Conservation (phyloP, 805 yeast genomes). For the Candida manassasensis region DNA sequence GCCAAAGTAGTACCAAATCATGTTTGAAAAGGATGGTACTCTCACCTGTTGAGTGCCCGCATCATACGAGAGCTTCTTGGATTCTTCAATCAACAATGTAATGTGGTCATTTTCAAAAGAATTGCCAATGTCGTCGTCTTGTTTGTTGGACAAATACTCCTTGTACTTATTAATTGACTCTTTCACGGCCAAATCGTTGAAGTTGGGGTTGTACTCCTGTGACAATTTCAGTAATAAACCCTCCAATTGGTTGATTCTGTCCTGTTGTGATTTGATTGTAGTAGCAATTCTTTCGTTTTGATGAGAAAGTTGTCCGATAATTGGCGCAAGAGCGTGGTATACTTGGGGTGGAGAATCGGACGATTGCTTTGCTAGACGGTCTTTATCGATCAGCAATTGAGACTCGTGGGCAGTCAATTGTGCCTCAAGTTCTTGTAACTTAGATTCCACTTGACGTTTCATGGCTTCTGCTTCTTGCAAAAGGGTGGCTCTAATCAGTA, state of each 20-base stretch:
- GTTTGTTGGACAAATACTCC: slow-evolving; percentile 41
- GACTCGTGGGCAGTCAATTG: slow-evolving; percentile 6
- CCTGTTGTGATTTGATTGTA: slow-evolving; percentile 9
- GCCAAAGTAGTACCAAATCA: slow-evolving; percentile 22
- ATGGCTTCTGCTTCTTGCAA: slow-evolving; percentile 15
- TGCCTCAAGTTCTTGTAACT: slow-evolving; percentile 6
- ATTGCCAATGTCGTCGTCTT: slow-evolving; percentile 3
- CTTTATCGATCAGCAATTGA: background rate
- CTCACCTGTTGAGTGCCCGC: background rate
- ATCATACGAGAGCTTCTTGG: slow-evolving; percentile 7
- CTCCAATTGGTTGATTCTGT: slow-evolving; percentile 34
- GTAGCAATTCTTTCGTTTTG: slow-evolving; percentile 10
- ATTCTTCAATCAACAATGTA: slow-evolving; percentile 9
- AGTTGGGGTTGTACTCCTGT: slow-evolving; percentile 68
- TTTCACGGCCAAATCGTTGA: slow-evolving; percentile 85
- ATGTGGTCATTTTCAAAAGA: slow-evolving; percentile 7
- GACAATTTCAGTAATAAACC: slow-evolving; percentile 45
- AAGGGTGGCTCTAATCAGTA: slow-evolving; percentile 25
- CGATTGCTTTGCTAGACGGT: slow-evolving; percentile 4
- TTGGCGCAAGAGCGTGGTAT: slow-evolving; percentile 15
- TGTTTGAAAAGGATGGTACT: slow-evolving; percentile 18
- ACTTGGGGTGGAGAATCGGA: slow-evolving; percentile 9
- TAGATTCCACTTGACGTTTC: slow-evolving; percentile 12
- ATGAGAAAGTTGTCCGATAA: slow-evolving; percentile 9
- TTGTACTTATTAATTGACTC: slow-evolving; percentile 55